phyloP scores from a whole-genome alignment of 768 basidiomycete species.

The Serendipita sp. region DNA sequence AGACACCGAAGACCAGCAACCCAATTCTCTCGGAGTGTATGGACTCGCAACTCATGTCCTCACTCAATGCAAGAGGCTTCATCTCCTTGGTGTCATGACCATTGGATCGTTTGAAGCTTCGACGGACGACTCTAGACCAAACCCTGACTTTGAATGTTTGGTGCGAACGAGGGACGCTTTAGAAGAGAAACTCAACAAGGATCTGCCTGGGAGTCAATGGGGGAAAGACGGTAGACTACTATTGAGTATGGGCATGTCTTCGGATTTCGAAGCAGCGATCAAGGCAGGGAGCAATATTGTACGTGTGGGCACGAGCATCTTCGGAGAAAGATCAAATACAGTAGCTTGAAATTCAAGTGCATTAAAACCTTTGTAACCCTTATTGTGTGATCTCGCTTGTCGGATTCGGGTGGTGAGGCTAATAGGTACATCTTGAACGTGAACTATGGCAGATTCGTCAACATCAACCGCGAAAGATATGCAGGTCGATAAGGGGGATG shows the following conservation, averaged over 20 bases:
- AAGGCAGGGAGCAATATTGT: conserved; percentile 75
- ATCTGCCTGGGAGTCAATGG: conserved; percentile 20
- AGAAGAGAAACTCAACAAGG: conserved; percentile 25
- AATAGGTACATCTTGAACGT: not conserved
- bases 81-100: conserved; percentile 84
- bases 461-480: not conserved
- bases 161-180: conserved; percentile 47
- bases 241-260: conserved; percentile 94
- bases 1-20: conserved; percentile 16
- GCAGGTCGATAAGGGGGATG: not conserved
- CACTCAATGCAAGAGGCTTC: conserved; percentile 52
- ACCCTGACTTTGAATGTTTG: conserved; percentile 62
- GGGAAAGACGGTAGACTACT: conserved; percentile 35
- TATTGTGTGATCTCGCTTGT: not conserved
- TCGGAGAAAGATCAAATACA: conserved; percentile 55
- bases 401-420: not conserved
- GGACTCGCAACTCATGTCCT: conserved; percentile 59
- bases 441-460: not conserved
- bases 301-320: conserved; percentile 81
- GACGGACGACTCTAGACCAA: conserved; percentile 23
- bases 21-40: conserved; percentile 34
- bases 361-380: not conserved
- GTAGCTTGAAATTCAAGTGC: not conserved
- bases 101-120: conserved; percentile 64
- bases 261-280: conserved; percentile 79